Conservation (phyloP, 495 filamentous ascomycete species). For the Saxispiralis lemnorum region DNA sequence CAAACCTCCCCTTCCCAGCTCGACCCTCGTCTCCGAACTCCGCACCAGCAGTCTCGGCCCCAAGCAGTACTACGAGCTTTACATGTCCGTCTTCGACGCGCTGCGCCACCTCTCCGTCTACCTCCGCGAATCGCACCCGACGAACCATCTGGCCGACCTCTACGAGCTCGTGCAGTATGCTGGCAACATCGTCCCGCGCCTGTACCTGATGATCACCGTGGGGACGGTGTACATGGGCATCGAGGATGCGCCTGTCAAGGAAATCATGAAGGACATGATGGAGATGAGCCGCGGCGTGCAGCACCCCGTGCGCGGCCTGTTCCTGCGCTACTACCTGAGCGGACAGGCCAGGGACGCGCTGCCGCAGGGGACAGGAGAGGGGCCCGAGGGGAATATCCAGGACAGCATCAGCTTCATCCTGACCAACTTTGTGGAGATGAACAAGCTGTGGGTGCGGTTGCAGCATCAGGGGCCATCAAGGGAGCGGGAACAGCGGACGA, state of each 20-base stretch:
- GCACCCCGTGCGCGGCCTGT: slow-evolving; percentile 85
- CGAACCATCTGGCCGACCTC: slow-evolving; percentile 92
- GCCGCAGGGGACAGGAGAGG: slow-evolving; percentile 64
- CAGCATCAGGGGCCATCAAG: slow-evolving; percentile 95
- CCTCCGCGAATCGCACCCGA: slow-evolving; percentile 88
- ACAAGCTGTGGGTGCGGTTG: slow-evolving; percentile 93
- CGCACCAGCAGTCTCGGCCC: slow-evolving; percentile 88
- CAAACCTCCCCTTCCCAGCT: slow-evolving; percentile 36
- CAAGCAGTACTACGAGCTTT: slow-evolving; percentile 98
- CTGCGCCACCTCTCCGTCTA: slow-evolving; percentile 91
- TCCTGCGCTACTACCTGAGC: slow-evolving; percentile 86
- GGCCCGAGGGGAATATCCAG: slow-evolving; percentile 89
- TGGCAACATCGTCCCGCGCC: slow-evolving; percentile 86
- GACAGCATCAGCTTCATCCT: slow-evolving; percentile 94
- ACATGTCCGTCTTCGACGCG: slow-evolving; percentile 98
- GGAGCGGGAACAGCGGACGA: slow-evolving; percentile 79
- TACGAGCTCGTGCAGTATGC: slow-evolving; percentile 99
- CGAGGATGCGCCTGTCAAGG: slow-evolving; percentile 94
- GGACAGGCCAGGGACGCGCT: slow-evolving; percentile 83
- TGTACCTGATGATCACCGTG: slow-evolving; percentile 97
- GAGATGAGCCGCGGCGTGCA: slow-evolving; percentile 98
- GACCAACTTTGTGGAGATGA: slow-evolving; percentile 99
- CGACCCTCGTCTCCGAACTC: slow-evolving; percentile 89
- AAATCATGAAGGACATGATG: slow-evolving; percentile 99
- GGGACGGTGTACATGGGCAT: slow-evolving; percentile 98